A percentile compares a stretch with the other conserved stretches of the same genome.
Conservation (phyloP, 495 filamentous ascomycete species). For the Aspergillus sclerotioniger region DNA sequence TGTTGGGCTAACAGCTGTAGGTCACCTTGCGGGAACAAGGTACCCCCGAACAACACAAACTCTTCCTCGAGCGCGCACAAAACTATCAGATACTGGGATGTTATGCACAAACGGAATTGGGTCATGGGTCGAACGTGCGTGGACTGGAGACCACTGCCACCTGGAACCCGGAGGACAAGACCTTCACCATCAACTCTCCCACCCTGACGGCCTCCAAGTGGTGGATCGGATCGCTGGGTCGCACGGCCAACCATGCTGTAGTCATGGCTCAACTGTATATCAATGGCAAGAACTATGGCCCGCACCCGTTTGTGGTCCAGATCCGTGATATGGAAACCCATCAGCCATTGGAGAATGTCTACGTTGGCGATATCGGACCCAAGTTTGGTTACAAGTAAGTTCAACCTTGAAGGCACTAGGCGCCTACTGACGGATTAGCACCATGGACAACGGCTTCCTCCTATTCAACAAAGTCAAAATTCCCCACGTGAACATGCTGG, state of each 20-base stretch:
- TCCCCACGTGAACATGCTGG: slow-evolving; percentile 68
- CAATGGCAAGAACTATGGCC: slow-evolving; percentile 61
- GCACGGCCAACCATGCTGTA: slow-evolving; percentile 70
- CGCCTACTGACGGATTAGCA: slow-evolving; percentile 36
- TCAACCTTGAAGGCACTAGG: neutral
- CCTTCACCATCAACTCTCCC: slow-evolving; percentile 67
- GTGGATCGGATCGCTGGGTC: slow-evolving; percentile 75
- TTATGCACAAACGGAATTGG: slow-evolving; percentile 75
- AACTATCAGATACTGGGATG: slow-evolving; percentile 69
- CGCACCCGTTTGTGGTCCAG: slow-evolving; percentile 75
- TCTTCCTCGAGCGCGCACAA: slow-evolving; percentile 62
- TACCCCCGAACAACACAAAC: slow-evolving; percentile 64
- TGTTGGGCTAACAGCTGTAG: slow-evolving; percentile 29
- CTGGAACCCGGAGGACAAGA: slow-evolving; percentile 65
- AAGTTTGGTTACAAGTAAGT: slow-evolving; percentile 65
- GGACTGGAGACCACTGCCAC: slow-evolving; percentile 72
- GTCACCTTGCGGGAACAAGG: slow-evolving; percentile 69
- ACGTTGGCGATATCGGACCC: slow-evolving; percentile 72
- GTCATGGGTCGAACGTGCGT: slow-evolving; percentile 72
- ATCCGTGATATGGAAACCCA: slow-evolving; percentile 69
- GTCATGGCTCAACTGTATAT: slow-evolving; percentile 73
- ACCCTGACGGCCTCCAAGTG: slow-evolving; percentile 69
- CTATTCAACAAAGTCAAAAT: slow-evolving; percentile 69
- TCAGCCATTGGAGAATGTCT: slow-evolving; percentile 64
- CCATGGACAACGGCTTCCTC: slow-evolving; percentile 75